phyloP scores from a whole-genome alignment of 164 flowering plant species.

The Buxus sempervirens region DNA sequence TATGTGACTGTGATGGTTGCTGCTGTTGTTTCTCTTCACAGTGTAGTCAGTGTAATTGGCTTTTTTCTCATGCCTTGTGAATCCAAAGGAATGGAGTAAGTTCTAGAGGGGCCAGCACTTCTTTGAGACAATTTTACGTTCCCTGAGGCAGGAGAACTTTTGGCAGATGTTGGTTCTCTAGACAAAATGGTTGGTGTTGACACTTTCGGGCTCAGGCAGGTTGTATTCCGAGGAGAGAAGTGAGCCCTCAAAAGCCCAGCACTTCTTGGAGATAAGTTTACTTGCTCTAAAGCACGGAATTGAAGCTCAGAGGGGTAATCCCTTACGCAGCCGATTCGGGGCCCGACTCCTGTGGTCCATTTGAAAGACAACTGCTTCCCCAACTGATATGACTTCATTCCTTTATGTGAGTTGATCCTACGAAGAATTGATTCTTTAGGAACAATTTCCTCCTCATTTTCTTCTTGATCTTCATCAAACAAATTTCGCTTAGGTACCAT shows the following conservation, averaged over 20 bases:
- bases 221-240: slow-evolving; percentile 22
- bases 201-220: slow-evolving; percentile 15
- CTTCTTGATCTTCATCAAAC: slow-evolving; percentile 24
- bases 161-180: slow-evolving; percentile 17
- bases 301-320: slow-evolving; percentile 77
- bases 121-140: neutral
- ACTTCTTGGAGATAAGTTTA: slow-evolving; percentile 70
- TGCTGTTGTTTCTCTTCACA: neutral
- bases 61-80: neutral
- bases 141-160: slow-evolving; percentile 1
- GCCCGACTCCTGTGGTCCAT: slow-evolving; percentile 89
- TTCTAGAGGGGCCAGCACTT: neutral
- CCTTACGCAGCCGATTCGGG: slow-evolving; percentile 76
- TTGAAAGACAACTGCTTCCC: slow-evolving; percentile 71
- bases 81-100: slow-evolving; percentile 3
- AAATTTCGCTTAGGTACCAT: slow-evolving; percentile 18
- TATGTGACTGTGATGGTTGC: neutral
- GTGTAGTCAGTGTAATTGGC: neutral
- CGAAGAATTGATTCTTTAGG: slow-evolving; percentile 48
- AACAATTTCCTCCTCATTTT: slow-evolving; percentile 29
- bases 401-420: slow-evolving; percentile 67
- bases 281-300: slow-evolving; percentile 57
- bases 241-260: slow-evolving; percentile 18
- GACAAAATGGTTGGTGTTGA: slow-evolving; percentile 10
- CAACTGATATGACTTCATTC: slow-evolving; percentile 51